These are phyloP conservation scores for Rhodotorula sp. DNA, from an alignment of 1,284 basidiomycete genomes.

Conservation along the genomic window DNA sequence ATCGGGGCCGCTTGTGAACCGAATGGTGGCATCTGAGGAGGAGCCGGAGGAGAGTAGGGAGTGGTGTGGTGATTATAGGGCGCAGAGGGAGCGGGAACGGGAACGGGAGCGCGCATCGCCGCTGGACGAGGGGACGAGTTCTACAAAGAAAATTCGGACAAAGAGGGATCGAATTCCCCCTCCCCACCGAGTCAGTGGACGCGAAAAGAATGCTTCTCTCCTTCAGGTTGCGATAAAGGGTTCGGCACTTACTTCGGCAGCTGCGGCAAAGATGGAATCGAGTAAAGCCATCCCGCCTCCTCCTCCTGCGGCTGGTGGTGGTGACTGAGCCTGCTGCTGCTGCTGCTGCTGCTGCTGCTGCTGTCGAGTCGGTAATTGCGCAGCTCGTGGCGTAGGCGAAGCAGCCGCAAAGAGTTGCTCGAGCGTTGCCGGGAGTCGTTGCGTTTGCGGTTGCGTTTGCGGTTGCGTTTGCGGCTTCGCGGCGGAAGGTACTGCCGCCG, in stretches of 20 bases:
- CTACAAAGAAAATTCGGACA: no score
- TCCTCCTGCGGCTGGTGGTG: not conserved
- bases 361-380: slow-evolving; percentile 30
- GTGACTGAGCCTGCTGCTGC: not conserved
- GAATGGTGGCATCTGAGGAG: not conserved
- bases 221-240: no score
- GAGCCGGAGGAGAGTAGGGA: not conserved
- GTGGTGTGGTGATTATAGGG: not conserved
- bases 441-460: not conserved
- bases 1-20: no score
- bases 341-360: slow-evolving; percentile 3
- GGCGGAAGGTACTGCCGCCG: not conserved
- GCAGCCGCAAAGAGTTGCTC: slow-evolving; percentile 30
- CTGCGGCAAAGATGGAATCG: slow-evolving; percentile 49
- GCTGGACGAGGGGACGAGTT: not conserved
- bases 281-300: slow-evolving; percentile 31
- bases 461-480: not conserved
- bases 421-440: slow-evolving; percentile 8
- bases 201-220: no score
- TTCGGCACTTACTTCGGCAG: slow-evolving; percentile 28
- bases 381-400: slow-evolving; percentile 23
- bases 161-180: no score
- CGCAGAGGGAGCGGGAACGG: not conserved
- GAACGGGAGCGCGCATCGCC: not conserved
- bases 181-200: no score